Evolutionary conservation across 352 stramenopile species (phyloP).

Genomic region (Phytophthora idaei): DNA sequence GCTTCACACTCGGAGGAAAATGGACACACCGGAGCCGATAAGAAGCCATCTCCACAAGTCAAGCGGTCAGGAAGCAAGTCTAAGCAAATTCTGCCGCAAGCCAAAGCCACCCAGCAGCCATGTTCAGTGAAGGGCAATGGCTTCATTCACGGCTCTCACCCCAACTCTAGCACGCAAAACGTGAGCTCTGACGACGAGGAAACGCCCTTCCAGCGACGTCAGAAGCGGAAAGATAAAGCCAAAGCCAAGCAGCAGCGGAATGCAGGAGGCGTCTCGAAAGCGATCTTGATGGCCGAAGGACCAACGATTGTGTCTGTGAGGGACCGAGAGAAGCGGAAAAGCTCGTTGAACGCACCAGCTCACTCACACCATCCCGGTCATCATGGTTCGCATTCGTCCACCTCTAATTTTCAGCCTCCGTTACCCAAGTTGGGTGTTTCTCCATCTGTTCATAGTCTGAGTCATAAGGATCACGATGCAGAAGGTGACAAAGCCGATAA

Average conservation of each 20-base stretch:
- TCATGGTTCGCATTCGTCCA: constrained; percentile 24
- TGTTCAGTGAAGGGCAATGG: constrained; percentile 35
- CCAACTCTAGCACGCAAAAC: constrained; percentile 19
- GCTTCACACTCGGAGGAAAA: constrained; percentile 26
- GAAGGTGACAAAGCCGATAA: constrained; percentile 44
- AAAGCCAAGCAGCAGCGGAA: constrained; percentile 55
- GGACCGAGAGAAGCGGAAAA: constrained; percentile 46
- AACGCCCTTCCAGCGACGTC: constrained; percentile 48
- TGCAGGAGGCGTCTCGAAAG: constrained; percentile 39
- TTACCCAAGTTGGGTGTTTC: constrained; percentile 55
- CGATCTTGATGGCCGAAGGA: constrained; percentile 55
- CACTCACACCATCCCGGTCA: constrained; percentile 25
- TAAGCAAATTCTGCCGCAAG: constrained; percentile 26
- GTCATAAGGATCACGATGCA: constrained; percentile 33
- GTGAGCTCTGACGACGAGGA: constrained; percentile 32
- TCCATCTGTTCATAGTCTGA: constrained; percentile 37
- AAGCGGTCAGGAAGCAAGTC: constrained; percentile 46
- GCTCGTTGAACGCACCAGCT: constrained; percentile 8
- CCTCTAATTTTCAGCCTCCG: constrained; percentile 37
- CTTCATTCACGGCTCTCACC: constrained; percentile 13
- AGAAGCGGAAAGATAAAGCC: constrained; percentile 52
- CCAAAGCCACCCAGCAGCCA: constrained; percentile 19
- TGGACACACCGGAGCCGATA: constrained; percentile 17
- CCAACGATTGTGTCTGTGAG: constrained; percentile 16
- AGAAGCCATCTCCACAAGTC: constrained; percentile 32